These are phyloP conservation scores for Clarkia xantiana DNA, from an alignment of 345 rosid species.

Conservation along the genomic window DNA sequence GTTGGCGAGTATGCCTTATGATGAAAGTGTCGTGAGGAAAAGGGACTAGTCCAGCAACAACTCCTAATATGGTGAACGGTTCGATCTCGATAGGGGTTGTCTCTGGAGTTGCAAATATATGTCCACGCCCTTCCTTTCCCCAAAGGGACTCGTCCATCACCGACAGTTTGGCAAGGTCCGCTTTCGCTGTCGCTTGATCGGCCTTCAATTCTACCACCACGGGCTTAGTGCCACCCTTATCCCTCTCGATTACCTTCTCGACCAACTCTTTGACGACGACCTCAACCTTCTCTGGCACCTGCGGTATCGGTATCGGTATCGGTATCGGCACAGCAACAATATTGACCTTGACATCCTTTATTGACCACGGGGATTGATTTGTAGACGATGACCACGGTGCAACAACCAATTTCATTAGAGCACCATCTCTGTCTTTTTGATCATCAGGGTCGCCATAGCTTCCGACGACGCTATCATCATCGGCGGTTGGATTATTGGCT, in stretches of 20 bases:
- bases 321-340: no score
- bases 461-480: no score
- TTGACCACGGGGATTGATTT: no score
- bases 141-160: constrained; percentile 16
- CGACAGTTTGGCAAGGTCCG: constrained; percentile 2
- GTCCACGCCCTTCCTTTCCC: no score
- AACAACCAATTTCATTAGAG: no score
- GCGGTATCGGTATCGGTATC: no score
- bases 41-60: constrained; percentile 87
- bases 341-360: no score
- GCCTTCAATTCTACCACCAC: constrained; percentile 76
- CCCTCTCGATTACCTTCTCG: constrained; percentile 30
- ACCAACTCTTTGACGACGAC: constrained; percentile 17
- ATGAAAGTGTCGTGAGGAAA: constrained; percentile 72
- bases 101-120: constrained; percentile 44
- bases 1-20: constrained; percentile 87
- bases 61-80: constrained; percentile 93
- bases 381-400: no score
- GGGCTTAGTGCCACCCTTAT: constrained; percentile 74
- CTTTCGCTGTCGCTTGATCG: constrained; percentile 14
- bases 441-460: no score
- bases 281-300: constrained; percentile 8
- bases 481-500: no score
- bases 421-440: no score
- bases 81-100: constrained; percentile 94